Conservation (phyloP, 768 basidiomycete genomes). For the Phlebiopsis gigantea region DNA sequence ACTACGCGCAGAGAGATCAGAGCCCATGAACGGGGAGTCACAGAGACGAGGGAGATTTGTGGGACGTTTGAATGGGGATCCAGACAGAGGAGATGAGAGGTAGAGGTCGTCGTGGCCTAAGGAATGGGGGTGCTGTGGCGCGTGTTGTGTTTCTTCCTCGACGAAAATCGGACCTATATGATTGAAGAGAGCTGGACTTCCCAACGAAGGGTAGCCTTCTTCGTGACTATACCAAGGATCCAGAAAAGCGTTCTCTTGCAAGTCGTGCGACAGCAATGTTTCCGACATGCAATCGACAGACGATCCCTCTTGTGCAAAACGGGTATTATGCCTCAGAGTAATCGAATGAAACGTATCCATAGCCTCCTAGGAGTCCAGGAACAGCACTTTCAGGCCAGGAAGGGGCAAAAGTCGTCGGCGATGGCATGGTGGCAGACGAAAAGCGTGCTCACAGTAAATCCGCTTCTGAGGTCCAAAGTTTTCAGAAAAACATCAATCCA, state of each 20-base stretch:
- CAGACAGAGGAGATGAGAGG: not conserved
- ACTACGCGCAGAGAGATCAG: not conserved
- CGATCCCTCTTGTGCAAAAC: conserved; percentile 3
- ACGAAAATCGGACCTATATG: not conserved
- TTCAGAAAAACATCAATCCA: conserved; percentile 10
- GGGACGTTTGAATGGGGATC: not conserved
- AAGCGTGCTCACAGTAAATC: conserved; percentile 14
- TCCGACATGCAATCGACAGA: conserved; percentile 7
- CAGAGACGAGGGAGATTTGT: not conserved
- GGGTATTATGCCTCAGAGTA: not conserved
- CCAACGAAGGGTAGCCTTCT: not conserved
- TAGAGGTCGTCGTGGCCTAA: not conserved
- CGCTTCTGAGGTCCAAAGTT: conserved; percentile 1
- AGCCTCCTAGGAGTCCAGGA: conserved; percentile 7
- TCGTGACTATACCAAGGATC: conserved; percentile 1
- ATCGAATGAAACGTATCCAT: conserved; percentile 7
- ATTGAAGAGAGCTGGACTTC: not conserved
- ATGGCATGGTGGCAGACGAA: conserved; percentile 8
- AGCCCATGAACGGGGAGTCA: not conserved
- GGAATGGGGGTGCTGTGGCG: not conserved
- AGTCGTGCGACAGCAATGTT: conserved; percentile 7
- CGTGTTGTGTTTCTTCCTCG: not conserved
- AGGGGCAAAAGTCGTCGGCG: conserved; percentile 6
- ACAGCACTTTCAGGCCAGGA: conserved; percentile 1
- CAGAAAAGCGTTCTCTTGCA: not conserved